A percentile compares a stretch with the other conserved stretches of the same genome.
phyloP scores from a whole-genome alignment of 75 land plant species.

The Selaginella tamariscina region DNA sequence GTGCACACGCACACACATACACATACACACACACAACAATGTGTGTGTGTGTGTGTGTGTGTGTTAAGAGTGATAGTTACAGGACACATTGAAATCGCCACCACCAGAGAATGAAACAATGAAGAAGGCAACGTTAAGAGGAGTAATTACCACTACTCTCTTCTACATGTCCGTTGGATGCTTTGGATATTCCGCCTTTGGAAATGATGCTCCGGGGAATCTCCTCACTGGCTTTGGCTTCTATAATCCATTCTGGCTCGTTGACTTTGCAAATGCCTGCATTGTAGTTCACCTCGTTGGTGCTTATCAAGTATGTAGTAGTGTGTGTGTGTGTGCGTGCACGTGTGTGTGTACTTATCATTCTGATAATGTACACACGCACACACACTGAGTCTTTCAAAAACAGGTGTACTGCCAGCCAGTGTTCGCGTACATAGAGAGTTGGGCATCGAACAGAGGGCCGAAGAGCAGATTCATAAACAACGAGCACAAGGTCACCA shows the following conservation, averaged over 20 bases:
- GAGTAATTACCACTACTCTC: background rate
- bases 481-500: conserved; percentile 21
- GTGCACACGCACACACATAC: background rate
- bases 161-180: conserved; percentile 10
- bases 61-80: too few species aligned
- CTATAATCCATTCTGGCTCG: conserved; percentile 4
- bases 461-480: conserved; percentile 26
- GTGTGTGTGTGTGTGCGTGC: too few species aligned
- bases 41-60: background rate
- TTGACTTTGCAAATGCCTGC: conserved; percentile 11
- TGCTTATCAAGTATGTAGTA: conserved; percentile 16
- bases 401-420: conserved; percentile 45
- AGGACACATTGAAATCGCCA: conserved; percentile 9
- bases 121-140: conserved; percentile 5
- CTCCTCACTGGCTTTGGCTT: conserved; percentile 12
- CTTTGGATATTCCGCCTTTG: conserved; percentile 8
- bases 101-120: conserved; percentile 6
- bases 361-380: too few species aligned
- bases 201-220: conserved; percentile 9
- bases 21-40: background rate
- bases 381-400: background rate
- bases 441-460: conserved; percentile 13
- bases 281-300: conserved; percentile 4
- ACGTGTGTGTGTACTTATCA: too few species aligned
- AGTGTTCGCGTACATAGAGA: conserved; percentile 47